Evolutionary conservation across 163 green algal species (phyloP).

Genomic region (Scenedesmus sp.): DNA sequence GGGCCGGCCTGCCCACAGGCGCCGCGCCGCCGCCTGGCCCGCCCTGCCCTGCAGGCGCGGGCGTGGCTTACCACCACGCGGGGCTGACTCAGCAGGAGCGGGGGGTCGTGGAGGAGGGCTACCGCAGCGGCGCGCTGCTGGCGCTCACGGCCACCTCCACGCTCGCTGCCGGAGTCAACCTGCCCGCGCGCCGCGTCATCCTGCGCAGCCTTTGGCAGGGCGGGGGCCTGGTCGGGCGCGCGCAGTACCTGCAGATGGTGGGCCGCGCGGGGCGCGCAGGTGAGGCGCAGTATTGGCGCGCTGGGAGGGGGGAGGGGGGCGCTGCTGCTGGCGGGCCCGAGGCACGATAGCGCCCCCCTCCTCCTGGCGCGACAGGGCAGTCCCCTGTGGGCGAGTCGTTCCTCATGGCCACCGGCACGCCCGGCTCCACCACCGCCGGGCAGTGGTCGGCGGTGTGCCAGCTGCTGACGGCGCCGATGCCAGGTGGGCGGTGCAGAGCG

Average conservation of each 20-base stretch:
- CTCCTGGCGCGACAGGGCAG: no score
- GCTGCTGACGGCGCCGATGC: conserved; percentile 37
- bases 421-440: neutral
- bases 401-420: conserved; percentile 23
- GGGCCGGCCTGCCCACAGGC: neutral
- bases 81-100: conserved; percentile 83
- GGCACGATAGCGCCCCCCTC: no score
- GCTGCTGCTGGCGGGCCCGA: neutral
- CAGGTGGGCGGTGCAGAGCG: neutral
- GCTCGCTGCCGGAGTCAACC: conserved; percentile 96
- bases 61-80: conserved; percentile 93
- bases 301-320: no score
- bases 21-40: neutral
- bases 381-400: conserved; percentile 35
- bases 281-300: no score
- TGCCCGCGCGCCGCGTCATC: conserved; percentile 95
- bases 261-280: conserved; percentile 67
- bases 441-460: conserved; percentile 28
- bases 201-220: conserved; percentile 63
- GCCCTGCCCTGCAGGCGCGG: conserved; percentile 44
- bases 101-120: conserved; percentile 84
- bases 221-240: conserved; percentile 11
- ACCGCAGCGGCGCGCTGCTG: conserved; percentile 65
- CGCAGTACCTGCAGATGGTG: conserved; percentile 72
- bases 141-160: conserved; percentile 95